These are phyloP conservation scores for Clavispora phyllophila DNA, from an alignment of 805 yeast species.

Conservation along the genomic window DNA sequence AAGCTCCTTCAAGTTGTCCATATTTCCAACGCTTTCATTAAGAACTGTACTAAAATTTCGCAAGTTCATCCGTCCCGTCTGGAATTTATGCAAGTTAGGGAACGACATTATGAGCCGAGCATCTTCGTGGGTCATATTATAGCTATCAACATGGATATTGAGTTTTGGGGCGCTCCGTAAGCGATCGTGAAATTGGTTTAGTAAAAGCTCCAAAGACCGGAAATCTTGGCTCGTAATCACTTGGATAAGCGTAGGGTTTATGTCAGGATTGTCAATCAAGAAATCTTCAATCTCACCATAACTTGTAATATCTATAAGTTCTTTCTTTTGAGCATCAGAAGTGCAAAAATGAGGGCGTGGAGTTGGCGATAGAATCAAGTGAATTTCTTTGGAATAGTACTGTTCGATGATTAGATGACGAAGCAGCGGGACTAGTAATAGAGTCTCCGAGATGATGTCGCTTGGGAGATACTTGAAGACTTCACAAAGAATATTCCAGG, in stretches of 20 bases:
- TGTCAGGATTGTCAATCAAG: slow-evolving; percentile 22
- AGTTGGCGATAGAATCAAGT: slow-evolving; percentile 29
- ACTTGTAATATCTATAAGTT: slow-evolving; percentile 16
- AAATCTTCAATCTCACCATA: slow-evolving; percentile 31
- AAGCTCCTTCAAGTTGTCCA: slow-evolving; percentile 17
- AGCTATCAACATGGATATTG: slow-evolving; percentile 27
- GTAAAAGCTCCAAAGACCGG: slow-evolving; percentile 20
- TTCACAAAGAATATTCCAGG: slow-evolving; percentile 10
- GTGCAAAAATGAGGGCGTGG: slow-evolving; percentile 17
- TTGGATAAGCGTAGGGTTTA: slow-evolving; percentile 23
- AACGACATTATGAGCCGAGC: slow-evolving; percentile 20
- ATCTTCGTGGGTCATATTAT: slow-evolving; percentile 16
- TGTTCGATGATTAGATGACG: slow-evolving; percentile 21
- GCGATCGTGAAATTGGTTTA: slow-evolving; percentile 16
- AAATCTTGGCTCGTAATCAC: slow-evolving; percentile 30
- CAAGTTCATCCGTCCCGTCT: slow-evolving; percentile 23
- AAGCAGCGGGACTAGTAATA: slow-evolving; percentile 13
- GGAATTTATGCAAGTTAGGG: slow-evolving; percentile 26
- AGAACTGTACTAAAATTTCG: neutral
- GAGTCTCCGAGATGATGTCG: slow-evolving; percentile 7
- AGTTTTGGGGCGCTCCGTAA: slow-evolving; percentile 13
- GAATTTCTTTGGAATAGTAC: slow-evolving; percentile 28
- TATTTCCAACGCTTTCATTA: slow-evolving; percentile 6
- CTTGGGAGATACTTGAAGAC: slow-evolving; percentile 7
- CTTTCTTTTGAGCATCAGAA: slow-evolving; percentile 5